Evolutionary conservation across 2,329 filamentous ascomycete genomes (phyloP).

Genomic region (Penicillium sp.): DNA sequence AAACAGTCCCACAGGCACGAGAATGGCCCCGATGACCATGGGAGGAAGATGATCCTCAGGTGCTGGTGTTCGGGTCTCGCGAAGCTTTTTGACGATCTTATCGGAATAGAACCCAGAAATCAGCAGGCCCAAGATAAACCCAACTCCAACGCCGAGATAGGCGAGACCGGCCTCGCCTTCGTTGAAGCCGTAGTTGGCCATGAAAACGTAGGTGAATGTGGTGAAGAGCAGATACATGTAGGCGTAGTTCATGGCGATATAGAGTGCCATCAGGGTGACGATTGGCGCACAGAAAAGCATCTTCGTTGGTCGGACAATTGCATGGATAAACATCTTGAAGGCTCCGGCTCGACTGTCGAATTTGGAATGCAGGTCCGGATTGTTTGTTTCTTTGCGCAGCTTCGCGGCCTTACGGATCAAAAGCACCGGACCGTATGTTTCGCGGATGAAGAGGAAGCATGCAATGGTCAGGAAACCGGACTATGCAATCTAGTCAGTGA

Average conservation of each 20-base stretch:
- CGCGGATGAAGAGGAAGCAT: too few species aligned
- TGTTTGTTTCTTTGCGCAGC: conserved; percentile 39
- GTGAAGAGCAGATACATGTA: conserved; percentile 63
- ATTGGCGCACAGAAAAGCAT: conserved; percentile 60
- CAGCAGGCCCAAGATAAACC: conserved; percentile 59
- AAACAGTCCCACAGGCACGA: conserved; percentile 55
- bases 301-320: conserved; percentile 56
- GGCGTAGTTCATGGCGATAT: conserved; percentile 61
- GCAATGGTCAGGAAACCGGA: too few species aligned
- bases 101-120: conserved; percentile 23
- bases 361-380: conserved; percentile 25
- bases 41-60: conserved; percentile 65
- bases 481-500: too few species aligned
- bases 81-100: not conserved
- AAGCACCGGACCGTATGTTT: conserved; percentile 63
- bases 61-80: not conserved
- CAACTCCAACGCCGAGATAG: conserved; percentile 62
- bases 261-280: conserved; percentile 55
- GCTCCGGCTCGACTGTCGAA: conserved; percentile 9
- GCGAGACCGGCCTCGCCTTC: conserved; percentile 60
- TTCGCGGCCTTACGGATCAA: conserved; percentile 56
- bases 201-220: conserved; percentile 62
- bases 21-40: conserved; percentile 54
- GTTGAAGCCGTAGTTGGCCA: conserved; percentile 53
- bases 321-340: conserved; percentile 29